A percentile compares a stretch with the other conserved stretches of the same genome.
These are phyloP conservation scores for Inonotus obliquus DNA, from an alignment of 1,284 basidiomycete species.

Conservation along the genomic window DNA sequence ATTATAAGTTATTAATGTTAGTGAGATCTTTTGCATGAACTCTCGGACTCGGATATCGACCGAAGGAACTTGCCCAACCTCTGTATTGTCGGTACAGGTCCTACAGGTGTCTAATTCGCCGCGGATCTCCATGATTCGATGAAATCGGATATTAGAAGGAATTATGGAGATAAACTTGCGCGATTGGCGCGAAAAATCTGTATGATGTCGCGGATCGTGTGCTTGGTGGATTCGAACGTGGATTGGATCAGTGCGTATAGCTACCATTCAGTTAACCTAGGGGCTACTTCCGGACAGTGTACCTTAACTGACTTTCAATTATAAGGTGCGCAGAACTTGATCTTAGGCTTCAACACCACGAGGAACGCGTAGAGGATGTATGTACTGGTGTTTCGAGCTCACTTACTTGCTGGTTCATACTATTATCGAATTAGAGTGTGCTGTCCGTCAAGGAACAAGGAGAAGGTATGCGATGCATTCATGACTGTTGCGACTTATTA, in stretches of 20 bases:
- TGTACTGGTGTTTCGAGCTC: slow-evolving; percentile 28
- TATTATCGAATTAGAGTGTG: slow-evolving; percentile 38
- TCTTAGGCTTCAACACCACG: slow-evolving; percentile 74
- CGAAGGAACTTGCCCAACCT: slow-evolving; percentile 70
- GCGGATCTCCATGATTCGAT: slow-evolving; percentile 86
- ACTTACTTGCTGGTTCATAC: slow-evolving; percentile 29
- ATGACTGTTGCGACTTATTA: neutral
- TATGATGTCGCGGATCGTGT: slow-evolving; percentile 83
- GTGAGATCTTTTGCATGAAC: no score
- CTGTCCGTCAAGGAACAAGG: slow-evolving; percentile 61
- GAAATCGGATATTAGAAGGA: slow-evolving; percentile 64
- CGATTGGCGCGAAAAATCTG: slow-evolving; percentile 61
- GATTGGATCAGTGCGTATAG: slow-evolving; percentile 52
- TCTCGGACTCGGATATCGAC: slow-evolving; percentile 60
- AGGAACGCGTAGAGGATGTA: slow-evolving; percentile 71
- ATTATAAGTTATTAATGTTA: no score
- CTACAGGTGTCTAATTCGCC: slow-evolving; percentile 80
- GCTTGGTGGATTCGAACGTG: slow-evolving; percentile 73
- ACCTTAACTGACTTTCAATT: slow-evolving; percentile 14
- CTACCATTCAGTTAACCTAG: neutral
- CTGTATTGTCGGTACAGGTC: slow-evolving; percentile 77
- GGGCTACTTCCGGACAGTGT: neutral
- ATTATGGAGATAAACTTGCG: slow-evolving; percentile 57
- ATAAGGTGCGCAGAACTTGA: slow-evolving; percentile 65
- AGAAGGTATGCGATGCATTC: slow-evolving; percentile 38